Evolutionary conservation across 495 filamentous ascomycete species (phyloP).

Genomic region (Podospora sp.): DNA sequence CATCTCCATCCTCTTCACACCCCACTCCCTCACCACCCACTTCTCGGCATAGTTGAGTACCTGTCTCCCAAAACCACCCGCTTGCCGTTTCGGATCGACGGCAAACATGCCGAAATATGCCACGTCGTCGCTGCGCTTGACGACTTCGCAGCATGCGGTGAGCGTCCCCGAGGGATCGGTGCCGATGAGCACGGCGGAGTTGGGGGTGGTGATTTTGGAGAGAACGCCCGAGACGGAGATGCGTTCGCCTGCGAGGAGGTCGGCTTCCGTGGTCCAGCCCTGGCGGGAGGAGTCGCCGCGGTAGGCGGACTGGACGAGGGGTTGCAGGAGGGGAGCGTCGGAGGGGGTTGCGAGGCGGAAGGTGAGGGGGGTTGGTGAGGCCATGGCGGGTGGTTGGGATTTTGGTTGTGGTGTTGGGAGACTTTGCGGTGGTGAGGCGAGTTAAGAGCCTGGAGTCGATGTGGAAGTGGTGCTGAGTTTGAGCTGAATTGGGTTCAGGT

Average conservation of each 20-base stretch:
- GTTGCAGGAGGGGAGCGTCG: conserved; percentile 9
- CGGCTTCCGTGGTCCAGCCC: conserved; percentile 46
- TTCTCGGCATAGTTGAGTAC: conserved; percentile 46
- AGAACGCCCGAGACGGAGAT: conserved; percentile 35
- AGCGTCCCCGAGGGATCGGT: conserved; percentile 24
- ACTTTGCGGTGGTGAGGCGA: neutral
- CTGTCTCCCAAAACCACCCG: conserved; percentile 43
- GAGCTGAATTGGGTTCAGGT: neutral
- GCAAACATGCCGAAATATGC: conserved; percentile 50
- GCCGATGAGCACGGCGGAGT: conserved; percentile 42
- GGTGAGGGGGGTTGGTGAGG: neutral
- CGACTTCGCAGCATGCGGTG: conserved; percentile 42
- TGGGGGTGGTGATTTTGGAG: conserved; percentile 45
- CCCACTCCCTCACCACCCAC: conserved; percentile 40
- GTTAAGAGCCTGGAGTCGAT: neutral
- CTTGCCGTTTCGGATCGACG: conserved; percentile 41
- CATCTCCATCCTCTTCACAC: conserved; percentile 36
- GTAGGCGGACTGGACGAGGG: conserved; percentile 47
- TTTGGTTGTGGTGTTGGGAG: neutral
- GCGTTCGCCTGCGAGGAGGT: conserved; percentile 37
- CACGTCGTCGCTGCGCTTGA: conserved; percentile 18
- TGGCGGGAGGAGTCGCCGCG: conserved; percentile 41
- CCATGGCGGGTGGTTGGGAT: neutral
- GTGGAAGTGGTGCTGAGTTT: neutral
- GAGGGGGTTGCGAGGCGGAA: conserved; percentile 11